Evolutionary conservation across 2,329 filamentous ascomycete species (phyloP).

Genomic region (Fusarium hainanense): DNA sequence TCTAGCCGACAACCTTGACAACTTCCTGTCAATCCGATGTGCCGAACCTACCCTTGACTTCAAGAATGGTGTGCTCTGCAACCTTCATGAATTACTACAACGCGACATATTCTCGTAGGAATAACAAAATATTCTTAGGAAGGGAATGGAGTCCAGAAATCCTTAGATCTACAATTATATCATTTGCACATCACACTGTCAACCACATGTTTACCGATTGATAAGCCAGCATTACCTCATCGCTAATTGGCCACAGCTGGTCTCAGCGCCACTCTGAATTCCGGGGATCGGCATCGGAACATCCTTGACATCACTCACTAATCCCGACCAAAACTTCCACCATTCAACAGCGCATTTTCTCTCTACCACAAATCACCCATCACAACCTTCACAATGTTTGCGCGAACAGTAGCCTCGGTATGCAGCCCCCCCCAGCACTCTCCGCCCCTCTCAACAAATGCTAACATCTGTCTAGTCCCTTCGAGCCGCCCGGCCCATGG

Average conservation of each 20-base stretch:
- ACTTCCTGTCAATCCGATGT: too few relatives aligned
- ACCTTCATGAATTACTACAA: too few relatives aligned
- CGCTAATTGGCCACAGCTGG: conserved; percentile 32
- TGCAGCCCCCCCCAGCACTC: not conserved
- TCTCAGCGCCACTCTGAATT: conserved; percentile 25
- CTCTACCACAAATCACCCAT: conserved; percentile 22
- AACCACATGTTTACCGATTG: not conserved
- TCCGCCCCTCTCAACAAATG: not conserved
- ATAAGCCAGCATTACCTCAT: conserved; percentile 30
- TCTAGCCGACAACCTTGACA: not conserved
- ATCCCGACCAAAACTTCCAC: conserved; percentile 34
- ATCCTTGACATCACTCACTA: conserved; percentile 46
- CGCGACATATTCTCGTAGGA: too few relatives aligned
- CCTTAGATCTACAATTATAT: not conserved
- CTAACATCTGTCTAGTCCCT: conserved; percentile 47
- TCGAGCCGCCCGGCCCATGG: conserved; percentile 52
- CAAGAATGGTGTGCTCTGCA: too few relatives aligned
- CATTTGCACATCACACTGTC: not conserved
- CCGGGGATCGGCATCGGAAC: conserved; percentile 35
- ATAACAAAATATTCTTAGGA: too few relatives aligned
- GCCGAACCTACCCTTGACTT: too few relatives aligned
- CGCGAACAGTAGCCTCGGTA: conserved; percentile 46
- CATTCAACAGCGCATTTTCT: conserved; percentile 14
- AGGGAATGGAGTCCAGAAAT: too few relatives aligned
- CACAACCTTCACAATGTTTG: conserved; percentile 42